Evolutionary conservation across 192 early-diverging fungal genomes (phyloP), one percentile per base, ranked within the genome.

Genomic region (Irineochytrium annulatum): DNA sequence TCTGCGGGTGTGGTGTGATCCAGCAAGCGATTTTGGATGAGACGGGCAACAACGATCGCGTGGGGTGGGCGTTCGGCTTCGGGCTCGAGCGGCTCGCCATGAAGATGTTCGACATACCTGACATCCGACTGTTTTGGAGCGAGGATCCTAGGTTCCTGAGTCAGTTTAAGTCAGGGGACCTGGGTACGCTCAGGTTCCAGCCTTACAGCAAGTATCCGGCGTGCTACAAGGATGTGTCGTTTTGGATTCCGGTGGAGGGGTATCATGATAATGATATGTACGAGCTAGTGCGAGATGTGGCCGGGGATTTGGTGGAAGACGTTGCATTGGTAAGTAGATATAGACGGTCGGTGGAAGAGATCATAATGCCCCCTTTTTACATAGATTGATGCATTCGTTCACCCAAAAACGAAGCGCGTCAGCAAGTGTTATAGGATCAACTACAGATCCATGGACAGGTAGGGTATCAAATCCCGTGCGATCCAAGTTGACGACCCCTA

Each of bases 51-150:
- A 24, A 80, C 0, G 84, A 91, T 46, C 84, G 86, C 39, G 75
- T 98, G 55, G 96, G 92, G 24, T 98, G 96, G 96, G 96, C 96
- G 20, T 96, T 95, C 73, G 96, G 96, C n/a, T 79, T 96, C 59
- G 96, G 96, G 11, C 78, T 98, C 19, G 96, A 98, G 70, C 75
- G 96, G 6, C 79, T 98, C 51, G 92, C 96, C 0, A 92, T 98
- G 91, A 89, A 95, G 34, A 41, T 98, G 57, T 98, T 93, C 77
- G 86, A 83, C 57, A 90, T 98, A 27, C 91, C 91, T 0, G 96
- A 98, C 63, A 98, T 98, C 57, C 85, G 96, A 8, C 73, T 98
- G 27, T 98, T 98, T 70, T 98, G 96, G 96, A 88, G 86, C 26
- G 71, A 78, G 43, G 96, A 98, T 65, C 74, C 79, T 20, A 80